phyloP scores from a whole-genome alignment of 1,284 basidiomycete species.

The Sanguinoderma infundibulare region DNA sequence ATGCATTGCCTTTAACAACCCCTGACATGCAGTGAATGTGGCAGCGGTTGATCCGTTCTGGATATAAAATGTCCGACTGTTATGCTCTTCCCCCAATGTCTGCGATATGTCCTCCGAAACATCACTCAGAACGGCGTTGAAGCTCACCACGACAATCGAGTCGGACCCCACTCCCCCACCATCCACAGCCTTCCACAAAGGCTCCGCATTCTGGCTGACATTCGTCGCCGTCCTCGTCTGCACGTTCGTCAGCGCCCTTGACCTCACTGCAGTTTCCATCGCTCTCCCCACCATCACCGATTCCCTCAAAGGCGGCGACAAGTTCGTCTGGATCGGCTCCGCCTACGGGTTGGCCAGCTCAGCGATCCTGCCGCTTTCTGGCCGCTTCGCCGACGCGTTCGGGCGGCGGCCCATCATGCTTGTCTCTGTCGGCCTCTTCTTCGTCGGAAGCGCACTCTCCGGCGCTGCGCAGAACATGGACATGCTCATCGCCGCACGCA shows the following conservation, averaged over 20 bases:
- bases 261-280: constrained; percentile 20
- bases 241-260: constrained; percentile 34
- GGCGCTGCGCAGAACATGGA: constrained; percentile 40
- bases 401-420: constrained; percentile 39
- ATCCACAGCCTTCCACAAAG: constrained; percentile 5
- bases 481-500: constrained; percentile 33
- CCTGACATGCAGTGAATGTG: too few species aligned
- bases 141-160: neutral
- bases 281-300: constrained; percentile 19
- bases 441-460: constrained; percentile 39
- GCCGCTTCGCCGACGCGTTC: constrained; percentile 37
- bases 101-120: neutral
- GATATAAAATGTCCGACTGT: too few species aligned
- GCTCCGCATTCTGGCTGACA: constrained; percentile 26
- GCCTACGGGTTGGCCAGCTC: constrained; percentile 31
- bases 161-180: neutral
- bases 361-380: constrained; percentile 35
- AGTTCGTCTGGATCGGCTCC: constrained; percentile 3
- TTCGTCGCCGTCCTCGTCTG: constrained; percentile 24
- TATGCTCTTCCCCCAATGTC: neutral
- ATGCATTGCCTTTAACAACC: too few species aligned
- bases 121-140: neutral
- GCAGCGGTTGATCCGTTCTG: too few species aligned
- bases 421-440: constrained; percentile 36
- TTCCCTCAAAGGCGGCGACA: constrained; percentile 5